These are phyloP conservation scores for Mycena belliarum DNA, from an alignment of 768 basidiomycete species.

Conservation along the genomic window DNA sequence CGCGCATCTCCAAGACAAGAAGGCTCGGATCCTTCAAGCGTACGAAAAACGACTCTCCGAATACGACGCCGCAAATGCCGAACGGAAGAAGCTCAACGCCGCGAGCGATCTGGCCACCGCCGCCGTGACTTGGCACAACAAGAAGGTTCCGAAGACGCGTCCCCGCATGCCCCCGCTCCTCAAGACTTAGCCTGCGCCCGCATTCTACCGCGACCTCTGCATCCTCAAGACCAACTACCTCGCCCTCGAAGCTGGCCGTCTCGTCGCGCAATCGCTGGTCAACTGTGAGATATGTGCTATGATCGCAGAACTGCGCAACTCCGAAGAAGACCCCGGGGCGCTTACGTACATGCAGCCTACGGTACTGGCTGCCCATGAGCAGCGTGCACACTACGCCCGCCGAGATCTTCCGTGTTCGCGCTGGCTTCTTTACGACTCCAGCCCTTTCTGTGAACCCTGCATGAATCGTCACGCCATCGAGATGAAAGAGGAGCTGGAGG, in stretches of 20 bases:
- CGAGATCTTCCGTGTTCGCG: background rate
- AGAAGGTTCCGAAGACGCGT: constrained; percentile 1
- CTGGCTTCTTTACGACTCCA: background rate
- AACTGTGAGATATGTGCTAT: background rate
- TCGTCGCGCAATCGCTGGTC: background rate
- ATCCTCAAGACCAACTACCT: background rate
- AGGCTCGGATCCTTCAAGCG: background rate
- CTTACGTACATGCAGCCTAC: background rate
- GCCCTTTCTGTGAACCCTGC: no score
- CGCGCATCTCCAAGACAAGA: background rate
- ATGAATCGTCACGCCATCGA: no score
- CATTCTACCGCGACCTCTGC: background rate
- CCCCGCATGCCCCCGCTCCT: background rate
- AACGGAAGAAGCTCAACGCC: background rate
- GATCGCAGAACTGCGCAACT: background rate
- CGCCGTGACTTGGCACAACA: background rate
- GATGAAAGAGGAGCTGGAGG: no score
- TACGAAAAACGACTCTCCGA: background rate
- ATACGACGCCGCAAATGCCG: background rate
- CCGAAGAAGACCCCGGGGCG: background rate
- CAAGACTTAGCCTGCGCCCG: background rate
- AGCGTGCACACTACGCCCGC: background rate
- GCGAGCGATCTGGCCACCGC: background rate
- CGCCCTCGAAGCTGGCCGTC: background rate
- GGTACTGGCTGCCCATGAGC: background rate